Evolutionary conservation across 441 rosid genomes (phyloP).

Genomic region (Pelargonium myrrhifolium): DNA sequence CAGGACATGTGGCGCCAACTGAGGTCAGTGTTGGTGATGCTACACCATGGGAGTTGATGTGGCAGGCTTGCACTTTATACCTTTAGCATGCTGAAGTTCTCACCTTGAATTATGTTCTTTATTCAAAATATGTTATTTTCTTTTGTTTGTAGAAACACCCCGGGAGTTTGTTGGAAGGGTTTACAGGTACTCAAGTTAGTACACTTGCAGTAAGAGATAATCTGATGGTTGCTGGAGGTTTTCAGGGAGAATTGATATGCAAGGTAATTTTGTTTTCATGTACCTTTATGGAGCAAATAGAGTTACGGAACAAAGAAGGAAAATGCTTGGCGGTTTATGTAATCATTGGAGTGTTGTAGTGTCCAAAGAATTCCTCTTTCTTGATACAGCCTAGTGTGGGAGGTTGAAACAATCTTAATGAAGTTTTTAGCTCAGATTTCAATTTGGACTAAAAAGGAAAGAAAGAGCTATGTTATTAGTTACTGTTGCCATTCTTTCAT

Average conservation of each 20-base stretch:
- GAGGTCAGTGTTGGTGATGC: slow-evolving; percentile 39
- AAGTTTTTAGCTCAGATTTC: too few species aligned
- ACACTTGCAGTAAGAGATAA: slow-evolving; percentile 83
- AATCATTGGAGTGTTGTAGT: neutral
- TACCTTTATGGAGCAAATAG: neutral
- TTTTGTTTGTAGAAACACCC: slow-evolving; percentile 60
- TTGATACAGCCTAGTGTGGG: neutral
- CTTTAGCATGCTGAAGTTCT: neutral
- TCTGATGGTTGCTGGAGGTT: slow-evolving; percentile 85
- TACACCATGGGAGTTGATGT: neutral
- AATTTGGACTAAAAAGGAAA: neutral
- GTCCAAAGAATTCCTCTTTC: neutral
- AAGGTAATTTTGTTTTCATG: slow-evolving; percentile 41
- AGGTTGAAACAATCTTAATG: neutral
- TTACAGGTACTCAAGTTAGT: slow-evolving; percentile 88
- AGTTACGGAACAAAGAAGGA: neutral
- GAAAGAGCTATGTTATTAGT: neutral
- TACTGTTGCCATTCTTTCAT: neutral
- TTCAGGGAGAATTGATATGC: slow-evolving; percentile 91
- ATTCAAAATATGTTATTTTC: slow-evolving; percentile 8
- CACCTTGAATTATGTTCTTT: neutral
- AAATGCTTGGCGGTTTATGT: neutral
- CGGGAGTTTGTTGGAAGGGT: slow-evolving; percentile 81
- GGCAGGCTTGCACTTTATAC: neutral
- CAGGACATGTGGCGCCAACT: slow-evolving; percentile 81